Evolutionary conservation across 768 basidiomycete genomes (phyloP).

Genomic region (Amanita subjunquillea): DNA sequence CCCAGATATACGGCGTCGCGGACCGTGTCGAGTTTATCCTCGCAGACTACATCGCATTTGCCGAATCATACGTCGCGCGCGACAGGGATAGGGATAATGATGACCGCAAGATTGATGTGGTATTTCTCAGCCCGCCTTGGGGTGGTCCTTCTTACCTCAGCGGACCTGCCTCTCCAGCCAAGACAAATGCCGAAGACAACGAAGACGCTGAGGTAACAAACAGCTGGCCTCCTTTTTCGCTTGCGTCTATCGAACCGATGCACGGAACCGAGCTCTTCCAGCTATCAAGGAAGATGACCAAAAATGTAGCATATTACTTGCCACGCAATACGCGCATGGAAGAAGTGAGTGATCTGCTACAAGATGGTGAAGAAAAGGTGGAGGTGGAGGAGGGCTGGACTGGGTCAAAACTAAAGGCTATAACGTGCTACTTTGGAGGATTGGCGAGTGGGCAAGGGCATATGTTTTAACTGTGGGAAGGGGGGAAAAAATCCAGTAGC

Average conservation of each 20-base stretch:
- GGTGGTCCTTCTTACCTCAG: conserved; percentile 73
- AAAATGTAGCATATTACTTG: conserved; percentile 82
- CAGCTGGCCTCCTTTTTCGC: conserved; percentile 42
- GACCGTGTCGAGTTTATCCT: conserved; percentile 93
- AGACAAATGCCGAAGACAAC: conserved; percentile 2
- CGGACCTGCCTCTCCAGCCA: conserved; percentile 16
- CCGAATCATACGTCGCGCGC: conserved; percentile 34
- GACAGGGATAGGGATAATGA: conserved; percentile 12
- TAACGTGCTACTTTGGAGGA: conserved; percentile 92
- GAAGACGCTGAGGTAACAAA: conserved; percentile 17
- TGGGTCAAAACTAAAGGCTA: conserved; percentile 84
- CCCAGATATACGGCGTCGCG: conserved; percentile 86
- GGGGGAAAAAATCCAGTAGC: conserved; percentile 24
- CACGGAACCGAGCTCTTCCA: conserved; percentile 77
- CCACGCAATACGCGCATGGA: conserved; percentile 72
- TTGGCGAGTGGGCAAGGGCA: conserved; percentile 59
- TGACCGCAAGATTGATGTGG: conserved; percentile 64
- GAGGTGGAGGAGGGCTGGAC: conserved; percentile 98
- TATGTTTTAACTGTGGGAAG: conserved; percentile 27
- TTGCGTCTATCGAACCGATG: conserved; percentile 67
- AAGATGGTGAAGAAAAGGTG: conserved; percentile 38
- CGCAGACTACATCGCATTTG: conserved; percentile 78
- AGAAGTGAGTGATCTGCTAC: conserved; percentile 46
- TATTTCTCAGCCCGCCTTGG: conserved; percentile 95
- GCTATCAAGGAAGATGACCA: conserved; percentile 60